A percentile compares a stretch with the other conserved stretches of the same genome.
phyloP scores from a whole-genome alignment of 371 early-diverging fungal genomes.

The Capillidium rhysosporum region DNA sequence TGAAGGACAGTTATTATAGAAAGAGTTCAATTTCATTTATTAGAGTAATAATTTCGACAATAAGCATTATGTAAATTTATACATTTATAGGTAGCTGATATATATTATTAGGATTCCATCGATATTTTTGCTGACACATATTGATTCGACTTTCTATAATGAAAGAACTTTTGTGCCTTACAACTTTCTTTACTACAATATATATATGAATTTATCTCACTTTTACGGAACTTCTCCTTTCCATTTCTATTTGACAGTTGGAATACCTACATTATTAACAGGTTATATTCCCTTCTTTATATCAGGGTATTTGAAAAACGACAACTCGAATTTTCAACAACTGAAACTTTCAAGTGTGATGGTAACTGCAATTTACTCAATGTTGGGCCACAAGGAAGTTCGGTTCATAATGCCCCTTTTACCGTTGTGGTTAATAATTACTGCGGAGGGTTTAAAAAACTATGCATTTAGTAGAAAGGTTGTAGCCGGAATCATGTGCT shows the following conservation, averaged over 20 bases:
- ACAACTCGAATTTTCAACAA: not conserved
- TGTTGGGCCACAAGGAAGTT: conserved; percentile 79
- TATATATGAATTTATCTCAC: conserved; percentile 43
- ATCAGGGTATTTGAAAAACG: conserved; percentile 20
- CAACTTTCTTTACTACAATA: conserved; percentile 61
- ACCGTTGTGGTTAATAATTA: conserved; percentile 46
- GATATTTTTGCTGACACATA: conserved; percentile 17
- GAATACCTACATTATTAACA: conserved; percentile 52
- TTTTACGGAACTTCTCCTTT: conserved; percentile 81
- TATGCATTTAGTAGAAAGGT: not conserved
- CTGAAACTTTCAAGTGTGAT: not conserved
- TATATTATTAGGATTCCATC: conserved; percentile 14
- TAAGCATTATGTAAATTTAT: conserved; percentile 7
- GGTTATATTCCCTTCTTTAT: conserved; percentile 26
- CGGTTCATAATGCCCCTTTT: conserved; percentile 74
- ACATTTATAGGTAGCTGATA: not conserved
- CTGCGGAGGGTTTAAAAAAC: conserved; percentile 26
- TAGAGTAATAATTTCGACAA: conserved; percentile 1
- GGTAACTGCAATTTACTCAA: conserved; percentile 29
- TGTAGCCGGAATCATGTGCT: conserved; percentile 35
- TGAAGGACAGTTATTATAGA: conserved; percentile 10
- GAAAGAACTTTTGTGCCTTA: conserved; percentile 39
- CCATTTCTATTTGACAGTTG: conserved; percentile 76
- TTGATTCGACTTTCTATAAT: conserved; percentile 41
- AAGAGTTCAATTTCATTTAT: not conserved